Evolutionary conservation across 305 asterid genomes (phyloP), one percentile per base, ranked within the genome.

Genomic region (Rubia tinctorum): DNA sequence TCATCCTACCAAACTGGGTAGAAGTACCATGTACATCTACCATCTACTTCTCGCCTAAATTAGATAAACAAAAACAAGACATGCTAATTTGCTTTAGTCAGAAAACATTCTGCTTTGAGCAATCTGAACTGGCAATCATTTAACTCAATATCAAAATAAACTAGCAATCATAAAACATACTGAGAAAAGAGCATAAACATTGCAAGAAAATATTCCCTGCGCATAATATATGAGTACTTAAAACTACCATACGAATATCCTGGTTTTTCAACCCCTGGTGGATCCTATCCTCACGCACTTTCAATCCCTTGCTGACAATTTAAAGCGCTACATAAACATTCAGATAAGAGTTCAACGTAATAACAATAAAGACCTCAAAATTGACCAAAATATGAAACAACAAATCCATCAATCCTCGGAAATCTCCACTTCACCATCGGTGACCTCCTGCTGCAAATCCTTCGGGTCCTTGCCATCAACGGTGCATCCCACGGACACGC

Each of bases 381-480:
- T 51, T 27, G 45, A 34, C 53, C 2, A 0, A 15, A 56, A 70
- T 63, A 17, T 0, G 7, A 53, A 37, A 49, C 22, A 15, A 0
- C 45, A 40, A 73, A 65, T 80, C 74, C 55, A 2, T 81, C 81
- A 88, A 75, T 88, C 90, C 65, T 17, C 82, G 23, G 93, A 88
- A 63, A 88, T 76, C 79, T 88, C 87, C 0, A 88, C 88, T 61
- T 88, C 93, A 0, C 90, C 93, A 66, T 86, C 87, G n/a, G 80
- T 7, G 23, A 88, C 82, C 84, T 88, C 93, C 83, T 83, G 86
- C 86, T 88, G 93, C 75, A 88, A 76, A 73, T 88, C 93, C 89
- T 88, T 88, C 0, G 93, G 93, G 53, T 86, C 89, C 83, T 88
- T 88, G 0, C 90, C 90, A 1, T 86, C 90, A 13, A 86, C 89